Evolutionary conservation across 495 filamentous ascomycete genomes (phyloP).

Genomic region (Aspergillus biplanus): DNA sequence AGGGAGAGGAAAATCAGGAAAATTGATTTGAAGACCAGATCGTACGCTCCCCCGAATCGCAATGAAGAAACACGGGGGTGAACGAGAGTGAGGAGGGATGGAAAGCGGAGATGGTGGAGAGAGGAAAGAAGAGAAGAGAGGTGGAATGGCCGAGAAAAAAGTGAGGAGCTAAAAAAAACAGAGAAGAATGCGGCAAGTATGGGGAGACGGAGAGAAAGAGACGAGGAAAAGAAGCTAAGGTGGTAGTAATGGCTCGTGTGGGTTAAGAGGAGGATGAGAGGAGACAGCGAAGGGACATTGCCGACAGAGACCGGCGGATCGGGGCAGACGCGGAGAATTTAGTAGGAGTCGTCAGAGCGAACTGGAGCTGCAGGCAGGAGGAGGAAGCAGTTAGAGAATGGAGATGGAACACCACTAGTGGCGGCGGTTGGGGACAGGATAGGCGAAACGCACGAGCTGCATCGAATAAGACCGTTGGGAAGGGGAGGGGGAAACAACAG

Average conservation of each 20-base stretch:
- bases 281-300: background rate
- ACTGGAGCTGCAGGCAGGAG: background rate
- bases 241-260: background rate
- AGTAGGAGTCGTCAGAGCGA: background rate
- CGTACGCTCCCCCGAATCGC: too few relatives aligned
- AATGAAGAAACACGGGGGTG: constrained; percentile 9
- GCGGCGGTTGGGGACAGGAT: background rate
- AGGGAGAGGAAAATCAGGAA: background rate
- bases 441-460: background rate
- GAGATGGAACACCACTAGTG: background rate
- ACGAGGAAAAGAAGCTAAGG: background rate
- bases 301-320: background rate
- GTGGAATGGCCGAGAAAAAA: background rate
- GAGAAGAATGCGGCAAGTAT: background rate
- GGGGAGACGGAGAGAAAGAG: constrained; percentile 3
- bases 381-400: background rate
- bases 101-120: constrained; percentile 3
- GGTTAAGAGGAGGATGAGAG: too few relatives aligned
- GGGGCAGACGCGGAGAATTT: background rate
- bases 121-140: background rate
- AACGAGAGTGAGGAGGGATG: constrained; percentile 1
- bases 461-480: constrained; percentile 2
- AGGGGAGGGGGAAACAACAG: background rate
- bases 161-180: background rate
- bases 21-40: constrained; percentile 4